Base-by-base conservation (phyloP, 441 rosid genomes). In the Breynia disticha region DNA sequence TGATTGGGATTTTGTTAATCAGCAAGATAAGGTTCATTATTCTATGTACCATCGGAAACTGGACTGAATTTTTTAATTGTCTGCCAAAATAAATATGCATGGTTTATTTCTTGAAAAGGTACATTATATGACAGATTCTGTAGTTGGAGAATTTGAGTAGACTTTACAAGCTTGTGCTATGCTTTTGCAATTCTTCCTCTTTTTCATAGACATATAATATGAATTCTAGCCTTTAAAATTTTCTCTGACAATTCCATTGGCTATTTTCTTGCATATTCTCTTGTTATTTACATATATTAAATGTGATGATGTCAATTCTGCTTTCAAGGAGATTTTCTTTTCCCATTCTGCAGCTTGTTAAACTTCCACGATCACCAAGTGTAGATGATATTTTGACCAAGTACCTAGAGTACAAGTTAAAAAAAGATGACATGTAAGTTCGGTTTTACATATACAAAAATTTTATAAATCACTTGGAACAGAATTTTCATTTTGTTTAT, bases 371-470 rank as follows among this genome's bases (percentile, higher is more conserved):
- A 11, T 75, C 82, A 14, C 96, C 97, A 24, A 93, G 50, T 63
- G 83, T 93, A 35, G 97, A 93, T 74, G 95, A 89, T 50, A 79
- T 93, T 63, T 72, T 93, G 72, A 63, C 90, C 7, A 89, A 80
- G 67, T 93, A 84, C 73, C 88, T 83, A 21, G 96, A 89, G 44
- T 72, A 81, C 83, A 77, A 76, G 64, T 80, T 83, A 60, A 93
- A 89, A 78, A 88, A 89, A 69, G 97, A 89, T 60, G 90, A 84
- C 75, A 70, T 69, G 99, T 86, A 67, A 77, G 96, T 74, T 62
- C 16, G 18, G 24, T 35, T 51, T 37, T 17, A 37, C 47, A 44
- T 37, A 48, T 46, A 17, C 47, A 56, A 21, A 56, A 46, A 61
- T 55, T 56, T 20, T 39, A 60, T 28, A 16, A 28, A 12, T 52